A percentile compares a stretch with the other conserved stretches of the same genome.
These are phyloP conservation scores for Colletotrichum cereale DNA, from an alignment of 2,329 filamentous ascomycete species.

Conservation along the genomic window DNA sequence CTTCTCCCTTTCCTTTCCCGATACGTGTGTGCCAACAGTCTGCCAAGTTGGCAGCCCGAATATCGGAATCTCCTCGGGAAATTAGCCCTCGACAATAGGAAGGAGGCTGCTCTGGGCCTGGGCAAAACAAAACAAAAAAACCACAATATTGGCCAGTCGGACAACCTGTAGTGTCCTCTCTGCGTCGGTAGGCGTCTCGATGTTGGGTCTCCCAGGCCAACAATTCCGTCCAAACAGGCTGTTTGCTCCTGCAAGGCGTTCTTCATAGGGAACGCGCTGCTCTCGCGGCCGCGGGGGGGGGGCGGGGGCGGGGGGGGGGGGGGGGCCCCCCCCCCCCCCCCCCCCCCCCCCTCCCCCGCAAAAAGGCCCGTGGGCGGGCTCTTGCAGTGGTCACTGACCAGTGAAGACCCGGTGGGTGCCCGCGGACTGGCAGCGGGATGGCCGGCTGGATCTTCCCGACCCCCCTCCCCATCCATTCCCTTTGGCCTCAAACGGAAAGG, in stretches of 20 bases:
- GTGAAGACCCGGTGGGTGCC: not conserved
- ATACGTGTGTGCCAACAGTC: not conserved
- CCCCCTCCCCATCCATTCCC: not conserved
- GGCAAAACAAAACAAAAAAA: not conserved
- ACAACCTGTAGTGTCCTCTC: not conserved
- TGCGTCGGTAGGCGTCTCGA: not conserved
- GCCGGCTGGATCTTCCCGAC: constrained; percentile 33
- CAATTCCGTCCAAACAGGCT: not conserved
- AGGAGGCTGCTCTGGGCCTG: not conserved
- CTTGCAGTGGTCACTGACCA: not conserved
- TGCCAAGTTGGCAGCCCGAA: not conserved
- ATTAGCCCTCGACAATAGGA: not conserved
- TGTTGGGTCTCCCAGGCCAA: not conserved
- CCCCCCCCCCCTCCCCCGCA: constrained; percentile 4
- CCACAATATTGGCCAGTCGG: not conserved
- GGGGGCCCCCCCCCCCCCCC: too few species aligned
- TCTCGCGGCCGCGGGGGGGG: too few species aligned
- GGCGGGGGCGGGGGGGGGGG: too few species aligned
- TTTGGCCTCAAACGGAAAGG: constrained; percentile 20
- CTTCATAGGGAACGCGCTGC: not conserved
- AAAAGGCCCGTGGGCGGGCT: constrained; percentile 21
- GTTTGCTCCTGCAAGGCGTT: not conserved
- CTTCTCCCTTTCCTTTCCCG: not conserved
- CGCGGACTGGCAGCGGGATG: constrained; percentile 22
- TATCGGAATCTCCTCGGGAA: not conserved